phyloP scores from a whole-genome alignment of 306 rosid genomes.

The Cucumis sativus region Cucumber_9930_V3 NC_026655.2:1727001-1727500 shows the following conservation, averaged over 20 bases:
- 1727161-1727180: not conserved
- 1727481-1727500: constrained; percentile 17
- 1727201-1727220: not conserved
- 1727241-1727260: not conserved
- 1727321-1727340: constrained; percentile 38
- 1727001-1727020: too few relatives aligned
- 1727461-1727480: constrained; percentile 12
- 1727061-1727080: too few relatives aligned
- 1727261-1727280: not conserved
- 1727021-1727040: too few relatives aligned
- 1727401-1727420: constrained; percentile 25
- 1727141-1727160: too few relatives aligned
- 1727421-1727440: constrained; percentile 29
- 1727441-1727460: constrained; percentile 12
- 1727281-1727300: constrained; percentile 21
- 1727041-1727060: too few relatives aligned
- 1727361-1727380: constrained; percentile 42
- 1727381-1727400: constrained; percentile 24
- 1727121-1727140: too few relatives aligned
- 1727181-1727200: not conserved
- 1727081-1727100: too few relatives aligned
- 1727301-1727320: constrained; percentile 52
- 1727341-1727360: constrained; percentile 44
- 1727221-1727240: not conserved
- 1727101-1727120: too few relatives aligned